Evolutionary conservation across 2,329 filamentous ascomycete genomes (phyloP).

Genomic region (Arthrobotrys megalospora): DNA sequence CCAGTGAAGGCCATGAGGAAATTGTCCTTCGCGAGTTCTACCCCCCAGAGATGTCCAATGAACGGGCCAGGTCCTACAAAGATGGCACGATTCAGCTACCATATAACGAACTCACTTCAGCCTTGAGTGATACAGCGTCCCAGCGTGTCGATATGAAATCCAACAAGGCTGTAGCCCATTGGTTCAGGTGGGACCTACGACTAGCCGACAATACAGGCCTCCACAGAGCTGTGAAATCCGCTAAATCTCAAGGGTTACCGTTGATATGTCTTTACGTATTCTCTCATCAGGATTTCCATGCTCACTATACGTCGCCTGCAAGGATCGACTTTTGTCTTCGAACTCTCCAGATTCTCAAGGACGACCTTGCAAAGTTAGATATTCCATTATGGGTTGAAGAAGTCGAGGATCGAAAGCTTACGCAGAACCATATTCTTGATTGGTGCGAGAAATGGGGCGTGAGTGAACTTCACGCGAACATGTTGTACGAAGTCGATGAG

Average conservation of each 20-base stretch:
- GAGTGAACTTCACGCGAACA: conserved; percentile 83
- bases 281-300: conserved; percentile 86
- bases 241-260: conserved; percentile 78
- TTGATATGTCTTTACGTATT: conserved; percentile 84
- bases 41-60: conserved; percentile 87
- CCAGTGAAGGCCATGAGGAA: conserved; percentile 67
- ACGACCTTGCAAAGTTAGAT: conserved; percentile 78
- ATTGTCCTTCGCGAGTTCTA: conserved; percentile 83
- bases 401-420: conserved; percentile 75
- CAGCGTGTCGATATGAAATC: conserved; percentile 72
- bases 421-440: conserved; percentile 76
- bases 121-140: conserved; percentile 75
- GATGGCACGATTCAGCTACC: conserved; percentile 79
- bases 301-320: conserved; percentile 80
- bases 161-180: conserved; percentile 81
- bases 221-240: conserved; percentile 76
- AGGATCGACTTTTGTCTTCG: conserved; percentile 87
- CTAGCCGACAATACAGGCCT: conserved; percentile 81
- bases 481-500: conserved; percentile 94
- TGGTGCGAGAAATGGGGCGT: conserved; percentile 80
- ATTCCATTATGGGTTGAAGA: conserved; percentile 85
- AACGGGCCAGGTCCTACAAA: conserved; percentile 81
- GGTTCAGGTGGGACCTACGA: conserved; percentile 89
- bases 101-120: conserved; percentile 77
- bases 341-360: conserved; percentile 76